Evolutionary conservation across 1,139 yeast species (phyloP).

Genomic region (Scheffersomyces insectosa): DNA sequence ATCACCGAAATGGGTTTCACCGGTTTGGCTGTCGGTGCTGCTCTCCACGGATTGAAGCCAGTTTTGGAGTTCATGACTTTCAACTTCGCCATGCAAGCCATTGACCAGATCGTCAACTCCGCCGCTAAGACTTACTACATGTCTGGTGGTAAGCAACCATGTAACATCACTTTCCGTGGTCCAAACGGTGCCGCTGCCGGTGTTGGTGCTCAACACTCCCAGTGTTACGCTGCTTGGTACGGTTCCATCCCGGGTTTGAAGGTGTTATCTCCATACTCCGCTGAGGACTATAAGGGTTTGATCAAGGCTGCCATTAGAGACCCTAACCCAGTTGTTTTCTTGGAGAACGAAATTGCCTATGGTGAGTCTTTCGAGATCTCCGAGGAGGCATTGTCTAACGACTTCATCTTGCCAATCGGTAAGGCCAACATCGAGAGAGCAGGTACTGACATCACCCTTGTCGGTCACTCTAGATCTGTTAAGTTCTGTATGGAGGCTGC

Average conservation of each 20-base stretch:
- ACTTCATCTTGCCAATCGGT: slow-evolving; percentile 90
- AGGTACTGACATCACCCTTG: slow-evolving; percentile 88
- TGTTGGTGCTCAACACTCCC: slow-evolving; percentile 99
- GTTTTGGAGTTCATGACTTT: slow-evolving; percentile 98
- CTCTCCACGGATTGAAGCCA: slow-evolving; percentile 95
- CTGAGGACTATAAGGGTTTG: slow-evolving; percentile 96
- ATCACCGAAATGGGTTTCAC: slow-evolving; percentile 99
- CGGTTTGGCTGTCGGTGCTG: slow-evolving; percentile 96
- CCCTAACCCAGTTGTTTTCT: slow-evolving; percentile 95
- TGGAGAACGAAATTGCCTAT: slow-evolving; percentile 93
- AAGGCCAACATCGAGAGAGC: slow-evolving; percentile 92
- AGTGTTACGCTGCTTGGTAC: slow-evolving; percentile 97
- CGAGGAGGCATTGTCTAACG: slow-evolving; percentile 86
- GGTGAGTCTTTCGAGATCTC: slow-evolving; percentile 89
- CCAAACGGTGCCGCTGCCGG: slow-evolving; percentile 99
- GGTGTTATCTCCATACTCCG: slow-evolving; percentile 92
- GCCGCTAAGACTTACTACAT: slow-evolving; percentile 98
- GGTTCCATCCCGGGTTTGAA: slow-evolving; percentile 97
- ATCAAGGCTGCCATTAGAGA: slow-evolving; percentile 96
- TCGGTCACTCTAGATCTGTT: slow-evolving; percentile 91
- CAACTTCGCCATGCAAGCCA: slow-evolving; percentile 99
- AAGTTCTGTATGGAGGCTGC: slow-evolving; percentile 88
- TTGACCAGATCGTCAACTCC: slow-evolving; percentile 96
- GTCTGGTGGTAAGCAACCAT: slow-evolving; percentile 98
- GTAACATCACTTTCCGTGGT: slow-evolving; percentile 97